Base-by-base conservation (phyloP, 352 stramenopile genomes). In the Phytophthora melonis region DNA sequence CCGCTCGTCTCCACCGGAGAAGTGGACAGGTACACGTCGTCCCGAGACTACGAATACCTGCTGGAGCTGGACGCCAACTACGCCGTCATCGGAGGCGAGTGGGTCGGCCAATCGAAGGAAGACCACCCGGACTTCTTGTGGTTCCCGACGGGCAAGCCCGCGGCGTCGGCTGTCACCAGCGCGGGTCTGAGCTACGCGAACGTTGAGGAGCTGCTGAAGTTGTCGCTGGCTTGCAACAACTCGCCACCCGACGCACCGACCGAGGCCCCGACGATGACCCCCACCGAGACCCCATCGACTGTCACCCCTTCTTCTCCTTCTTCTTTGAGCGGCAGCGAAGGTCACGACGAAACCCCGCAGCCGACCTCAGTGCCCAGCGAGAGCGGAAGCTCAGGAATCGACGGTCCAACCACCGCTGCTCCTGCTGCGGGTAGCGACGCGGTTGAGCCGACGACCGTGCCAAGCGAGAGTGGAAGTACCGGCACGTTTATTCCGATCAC, bases 41-140 rank as follows among this genome's bases (percentile, higher is more conserved):
- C 70, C 8, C 34, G 76, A 27, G 53, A 65, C 25, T 84, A 86
- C 53, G 58, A 78, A 53, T 84, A 84, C 56, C 58, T 84, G 49
- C 65, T 86, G 3, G 77, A 84, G 69, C 62, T 86, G 32, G 77
- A 82, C 61, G 68, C 61, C 36, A 71, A 76, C 49, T 77, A 82
- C 57, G 66, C 74, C 0, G 66, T 86, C 45, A 69, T 86, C 56
- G 79, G 79, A 60, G 79, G 79, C 0, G 79, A 86, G 53, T 86
- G 74, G 79, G 63, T 84, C 5, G 66, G 60, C 34, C 21, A 49
- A 2, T 82, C 77, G 0, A 75, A 68, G 39, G 41, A 45, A 5
- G 70, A 84, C 43, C 70, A 84, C 53, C 74, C 77, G 0, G 74
- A 86, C 36, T 84, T 86, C 41, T 60, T 84, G 1, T 86, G 74